Base-by-base conservation (phyloP, 2,329 filamentous ascomycete species). In the Pestalotiopsis sp. region DNA sequence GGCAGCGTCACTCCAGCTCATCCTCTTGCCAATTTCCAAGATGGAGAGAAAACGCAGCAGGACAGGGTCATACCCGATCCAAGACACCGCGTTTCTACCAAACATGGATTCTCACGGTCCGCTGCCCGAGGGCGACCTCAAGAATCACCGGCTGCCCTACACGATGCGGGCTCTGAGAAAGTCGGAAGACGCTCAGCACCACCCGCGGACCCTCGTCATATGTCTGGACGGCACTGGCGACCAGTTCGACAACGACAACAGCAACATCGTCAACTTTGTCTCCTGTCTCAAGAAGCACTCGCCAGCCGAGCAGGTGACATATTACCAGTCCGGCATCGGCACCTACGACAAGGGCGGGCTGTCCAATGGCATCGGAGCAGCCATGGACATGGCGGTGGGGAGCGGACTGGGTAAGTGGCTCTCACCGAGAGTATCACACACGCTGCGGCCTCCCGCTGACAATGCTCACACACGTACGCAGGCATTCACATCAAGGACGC, bases 281-380 rank as follows among this genome's bases (percentile, higher is more conserved):
- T 77, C 77, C 25, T 82, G 80, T 69, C 72, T 84, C 57, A 83
- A 82, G 74, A 84, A 84, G 71, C 78, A 81, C 68, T 73, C 78
- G 62, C 78, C 68, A 3, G n/a, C 78, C 4, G 68, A 70, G 64
- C 80, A 82, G 69, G 69, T 82, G 49, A 78, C 76, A 1, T 82
- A 83, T 73, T 83, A 83, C 66, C 82, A 84, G 71, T 77, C 79
- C n/a, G 82, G 82, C 14, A 83, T 84, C 65, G 82, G 82, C 12
- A 84, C 82, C 11, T 84, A 84, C 67, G 78, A 79, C 69, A 77
- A 77, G 13, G 76, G 77, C 39, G 82, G 81, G 0, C 68, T 83
- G 23, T 77, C 74, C 62, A 78, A 78, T 70, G 82, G 82, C 39
- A 72, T 83, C 20, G 75, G 76, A 0, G 80, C 82, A 17, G 78